phyloP scores from a whole-genome alignment of 202 grass and related monocot species.

The Panicum hallii region DNA sequence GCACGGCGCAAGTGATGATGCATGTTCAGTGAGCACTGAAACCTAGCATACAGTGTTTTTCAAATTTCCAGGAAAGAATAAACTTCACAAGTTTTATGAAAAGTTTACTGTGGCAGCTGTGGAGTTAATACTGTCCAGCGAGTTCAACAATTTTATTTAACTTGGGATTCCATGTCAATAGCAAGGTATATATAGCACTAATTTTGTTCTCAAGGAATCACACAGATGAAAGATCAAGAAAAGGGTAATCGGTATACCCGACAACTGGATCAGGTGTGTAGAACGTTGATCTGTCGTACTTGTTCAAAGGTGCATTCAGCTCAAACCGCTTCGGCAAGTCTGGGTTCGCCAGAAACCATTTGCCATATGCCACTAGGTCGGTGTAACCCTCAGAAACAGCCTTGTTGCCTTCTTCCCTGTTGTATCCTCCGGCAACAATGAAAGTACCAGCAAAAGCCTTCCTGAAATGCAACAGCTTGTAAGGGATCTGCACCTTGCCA shows the following conservation, averaged over 20 bases:
- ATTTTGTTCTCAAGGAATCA: not conserved
- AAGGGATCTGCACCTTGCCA: constrained; percentile 44
- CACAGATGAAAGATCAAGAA: constrained; percentile 32
- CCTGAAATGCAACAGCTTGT: constrained; percentile 60
- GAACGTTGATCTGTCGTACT: constrained; percentile 57
- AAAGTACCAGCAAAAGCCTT: constrained; percentile 61
- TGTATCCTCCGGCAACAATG: constrained; percentile 55
- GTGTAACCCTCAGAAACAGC: constrained; percentile 56
- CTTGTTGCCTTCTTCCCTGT: constrained; percentile 65
- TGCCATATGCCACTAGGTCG: constrained; percentile 70
- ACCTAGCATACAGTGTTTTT: not conserved
- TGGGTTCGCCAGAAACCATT: constrained; percentile 65
- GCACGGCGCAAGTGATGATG: too few species aligned
- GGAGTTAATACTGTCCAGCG: too few species aligned
- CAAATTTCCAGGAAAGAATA: not conserved
- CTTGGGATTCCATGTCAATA: not conserved
- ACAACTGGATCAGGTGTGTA: constrained; percentile 59
- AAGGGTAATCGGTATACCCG: constrained; percentile 69
- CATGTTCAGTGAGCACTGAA: not conserved
- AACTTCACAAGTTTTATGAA: not conserved
- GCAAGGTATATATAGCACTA: not conserved
- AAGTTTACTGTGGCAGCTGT: not conserved
- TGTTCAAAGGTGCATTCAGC: constrained; percentile 64
- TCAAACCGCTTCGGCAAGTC: constrained; percentile 61
- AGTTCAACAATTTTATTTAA: not conserved